Base-by-base conservation (phyloP, 768 basidiomycete genomes). In the Kwoniella newhampshirensis region DNA sequence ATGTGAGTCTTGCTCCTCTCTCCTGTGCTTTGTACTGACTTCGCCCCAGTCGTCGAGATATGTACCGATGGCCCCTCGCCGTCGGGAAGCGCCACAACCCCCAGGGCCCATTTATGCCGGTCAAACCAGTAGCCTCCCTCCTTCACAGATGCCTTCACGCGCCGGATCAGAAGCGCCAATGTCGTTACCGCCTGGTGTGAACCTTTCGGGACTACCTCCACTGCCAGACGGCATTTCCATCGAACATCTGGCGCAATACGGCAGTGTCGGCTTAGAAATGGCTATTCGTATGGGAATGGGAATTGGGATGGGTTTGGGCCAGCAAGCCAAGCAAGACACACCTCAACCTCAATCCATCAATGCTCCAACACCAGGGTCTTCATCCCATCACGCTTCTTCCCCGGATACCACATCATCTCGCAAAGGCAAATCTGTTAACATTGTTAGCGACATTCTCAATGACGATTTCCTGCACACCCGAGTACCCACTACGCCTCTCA, bases 261-360 rank as follows among this genome's bases (percentile, higher is more conserved):
- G 75, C 12, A 63, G 55, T 40, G 70, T 62, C 6, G 73, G 75
- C 1, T 45, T 76, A 40, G 75, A 76, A 48, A 70, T 74, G 72
- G 75, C 75, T 12, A 73, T 76, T 18, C 36, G 75, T 25, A 65
- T 75, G 60, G 74, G 74, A 8, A 74, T 75, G 70, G 70, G 71
- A 5, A 71, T 76, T 15, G 75, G 73, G 3, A 73, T 76, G 70
- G 65, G 66, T 15, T 23, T 73, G 21, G 62, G 61, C 13, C 66
- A 64, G 28, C 63, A 63, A 41, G 53, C 57, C 2, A 21, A 45
- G 30, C 46, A 48, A 12, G 48, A 42, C 11, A 35, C 21, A 8
- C 27, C 25, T 9, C 47, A 49, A 49, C 25, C 25, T 17, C 4
- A 4, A 32, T 13, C 32, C 32, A 6, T 20, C 12, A 40, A 39